These are phyloP conservation scores for Epichloe scottii DNA, from an alignment of 2,329 filamentous ascomycete species.

Conservation along the genomic window DNA sequence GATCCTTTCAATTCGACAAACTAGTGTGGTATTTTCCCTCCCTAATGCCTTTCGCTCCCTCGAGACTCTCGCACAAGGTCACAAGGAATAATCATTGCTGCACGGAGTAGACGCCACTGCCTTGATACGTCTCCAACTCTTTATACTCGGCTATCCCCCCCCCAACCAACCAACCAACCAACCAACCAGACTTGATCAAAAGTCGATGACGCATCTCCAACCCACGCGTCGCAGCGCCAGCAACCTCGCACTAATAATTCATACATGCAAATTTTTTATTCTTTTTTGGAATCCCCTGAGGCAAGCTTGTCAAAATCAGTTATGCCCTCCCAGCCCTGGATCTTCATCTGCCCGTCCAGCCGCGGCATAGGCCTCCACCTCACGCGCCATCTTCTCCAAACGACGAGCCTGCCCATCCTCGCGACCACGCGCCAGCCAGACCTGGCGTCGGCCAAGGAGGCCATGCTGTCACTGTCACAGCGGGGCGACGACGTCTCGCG, in stretches of 20 bases:
- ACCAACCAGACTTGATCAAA: too few species aligned
- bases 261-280: neutral
- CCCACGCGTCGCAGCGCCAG: too few species aligned
- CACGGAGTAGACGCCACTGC: too few species aligned
- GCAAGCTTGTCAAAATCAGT: neutral
- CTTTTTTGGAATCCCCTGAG: too few species aligned
- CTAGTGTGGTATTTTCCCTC: neutral
- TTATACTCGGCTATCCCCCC: too few species aligned
- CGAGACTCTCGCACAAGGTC: too few species aligned
- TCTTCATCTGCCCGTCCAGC: constrained; percentile 34
- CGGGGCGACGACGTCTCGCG: constrained; percentile 7
- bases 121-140: too few species aligned
- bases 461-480: constrained; percentile 15
- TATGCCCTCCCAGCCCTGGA: constrained; percentile 38
- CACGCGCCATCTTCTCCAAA: constrained; percentile 33
- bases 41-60: neutral
- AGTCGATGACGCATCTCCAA: too few species aligned
- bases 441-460: constrained; percentile 20
- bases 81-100: too few species aligned
- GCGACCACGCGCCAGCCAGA: constrained; percentile 28
- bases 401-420: constrained; percentile 35
- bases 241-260: neutral
- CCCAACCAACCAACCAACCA: too few species aligned
- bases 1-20: neutral
- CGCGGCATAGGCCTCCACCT: constrained; percentile 37